Conservation (phyloP, 306 rosid genomes). For the Dalbergia cochinchinensis region DNA sequence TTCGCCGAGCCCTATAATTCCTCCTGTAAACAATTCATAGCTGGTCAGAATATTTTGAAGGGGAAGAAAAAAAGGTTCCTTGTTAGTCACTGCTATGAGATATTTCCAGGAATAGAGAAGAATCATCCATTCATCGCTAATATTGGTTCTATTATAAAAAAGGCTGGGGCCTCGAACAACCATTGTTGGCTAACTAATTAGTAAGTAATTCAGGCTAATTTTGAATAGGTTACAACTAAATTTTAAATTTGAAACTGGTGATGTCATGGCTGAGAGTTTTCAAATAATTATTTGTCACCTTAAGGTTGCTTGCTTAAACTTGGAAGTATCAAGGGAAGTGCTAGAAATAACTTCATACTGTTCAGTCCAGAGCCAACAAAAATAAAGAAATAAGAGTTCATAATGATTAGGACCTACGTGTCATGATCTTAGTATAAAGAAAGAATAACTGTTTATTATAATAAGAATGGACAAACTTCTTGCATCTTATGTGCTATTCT, state of each 20-base stretch:
- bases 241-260: neutral
- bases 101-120: neutral
- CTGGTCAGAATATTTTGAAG: constrained; percentile 18
- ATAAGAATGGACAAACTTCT: constrained; percentile 7
- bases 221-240: neutral
- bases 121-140: constrained; percentile 4
- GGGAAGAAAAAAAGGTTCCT: neutral
- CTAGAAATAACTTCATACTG: constrained; percentile 16
- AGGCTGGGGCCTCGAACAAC: neutral
- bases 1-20: constrained; percentile 98
- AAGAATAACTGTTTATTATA: neutral
- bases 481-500: neutral
- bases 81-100: neutral
- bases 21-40: constrained; percentile 65
- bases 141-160: constrained; percentile 1
- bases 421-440: constrained; percentile 19
- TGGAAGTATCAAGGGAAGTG: neutral
- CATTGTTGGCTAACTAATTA: neutral
- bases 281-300: neutral
- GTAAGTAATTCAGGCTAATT: neutral
- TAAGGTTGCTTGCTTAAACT: constrained; percentile 8
- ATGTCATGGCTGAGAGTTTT: neutral
- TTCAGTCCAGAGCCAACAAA: neutral
- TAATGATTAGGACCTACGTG: neutral
- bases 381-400: neutral